Evolutionary conservation across 805 yeast species (phyloP).

Genomic region (Metschnikowia vanudenii): DNA sequence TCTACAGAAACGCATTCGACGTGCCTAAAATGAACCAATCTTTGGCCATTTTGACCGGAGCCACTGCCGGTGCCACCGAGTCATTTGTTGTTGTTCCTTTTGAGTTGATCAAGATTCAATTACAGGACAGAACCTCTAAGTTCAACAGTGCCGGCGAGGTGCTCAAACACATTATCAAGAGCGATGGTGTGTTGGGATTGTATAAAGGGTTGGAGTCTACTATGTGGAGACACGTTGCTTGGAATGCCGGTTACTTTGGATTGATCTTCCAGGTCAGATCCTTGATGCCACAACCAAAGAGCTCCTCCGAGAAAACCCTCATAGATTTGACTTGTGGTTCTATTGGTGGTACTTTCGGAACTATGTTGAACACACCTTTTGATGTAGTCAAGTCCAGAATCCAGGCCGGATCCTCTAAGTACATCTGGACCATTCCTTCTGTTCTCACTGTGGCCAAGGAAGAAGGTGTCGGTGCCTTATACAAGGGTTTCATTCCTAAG

Average conservation of each 20-base stretch:
- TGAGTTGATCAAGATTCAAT: conserved; percentile 90
- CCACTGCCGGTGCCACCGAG: conserved; percentile 97
- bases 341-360: conserved; percentile 96
- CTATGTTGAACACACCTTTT: conserved; percentile 92
- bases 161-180: conserved; percentile 62
- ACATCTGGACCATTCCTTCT: conserved; percentile 89
- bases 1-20: conserved; percentile 73
- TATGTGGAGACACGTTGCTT: conserved; percentile 90
- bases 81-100: conserved; percentile 97
- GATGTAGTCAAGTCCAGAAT: conserved; percentile 97
- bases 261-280: conserved; percentile 82
- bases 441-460: conserved; percentile 72
- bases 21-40: conserved; percentile 71
- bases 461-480: conserved; percentile 89
- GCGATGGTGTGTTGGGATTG: conserved; percentile 78
- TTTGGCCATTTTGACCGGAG: conserved; percentile 89
- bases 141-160: conserved; percentile 86
- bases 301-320: conserved; percentile 68
- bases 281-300: conserved; percentile 74
- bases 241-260: conserved; percentile 99
- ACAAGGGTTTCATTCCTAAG: conserved; percentile 96
- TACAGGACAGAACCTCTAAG: conserved; percentile 83
- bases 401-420: conserved; percentile 86
- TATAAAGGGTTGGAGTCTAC: conserved; percentile 97
- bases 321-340: conserved; percentile 91